These are phyloP conservation scores for Teunomyces aglyptinius DNA, from an alignment of 805 yeast genomes.

Conservation along the genomic window DNA sequence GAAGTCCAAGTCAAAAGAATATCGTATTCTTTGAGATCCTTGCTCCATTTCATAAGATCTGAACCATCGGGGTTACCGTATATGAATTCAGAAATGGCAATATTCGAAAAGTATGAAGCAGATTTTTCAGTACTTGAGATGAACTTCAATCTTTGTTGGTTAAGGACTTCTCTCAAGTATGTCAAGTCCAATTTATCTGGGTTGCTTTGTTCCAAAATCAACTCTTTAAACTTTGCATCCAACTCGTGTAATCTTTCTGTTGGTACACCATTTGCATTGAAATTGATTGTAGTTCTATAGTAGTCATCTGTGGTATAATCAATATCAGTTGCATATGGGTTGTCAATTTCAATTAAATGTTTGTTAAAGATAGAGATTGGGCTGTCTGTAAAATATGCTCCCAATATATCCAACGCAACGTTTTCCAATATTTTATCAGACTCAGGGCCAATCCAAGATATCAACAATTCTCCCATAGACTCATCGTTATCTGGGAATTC, in stretches of 20 bases:
- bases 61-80: conserved; percentile 69
- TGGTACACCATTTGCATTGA: conserved; percentile 73
- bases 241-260: conserved; percentile 56
- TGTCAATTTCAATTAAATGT: conserved; percentile 72
- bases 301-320: conserved; percentile 75
- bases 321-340: conserved; percentile 75
- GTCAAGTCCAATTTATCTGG: conserved; percentile 55
- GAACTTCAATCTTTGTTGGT: conserved; percentile 60
- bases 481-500: conserved; percentile 91
- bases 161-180: conserved; percentile 66
- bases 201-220: conserved; percentile 53
- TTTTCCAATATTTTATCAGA: conserved; percentile 49
- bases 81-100: conserved; percentile 74
- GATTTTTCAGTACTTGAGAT: conserved; percentile 62
- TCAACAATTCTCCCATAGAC: conserved; percentile 67
- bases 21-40: conserved; percentile 60
- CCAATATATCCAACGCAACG: conserved; percentile 69
- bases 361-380: conserved; percentile 74
- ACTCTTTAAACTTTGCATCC: conserved; percentile 47
- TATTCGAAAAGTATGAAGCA: conserved; percentile 57
- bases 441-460: conserved; percentile 83
- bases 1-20: conserved; percentile 56
- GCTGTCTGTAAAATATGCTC: conserved; percentile 72
- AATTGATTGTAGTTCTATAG: conserved; percentile 55
- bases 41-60: conserved; percentile 54